phyloP scores from a whole-genome alignment of 2,329 filamentous ascomycete genomes.

The Pyrenochaeta sp. region DNA sequence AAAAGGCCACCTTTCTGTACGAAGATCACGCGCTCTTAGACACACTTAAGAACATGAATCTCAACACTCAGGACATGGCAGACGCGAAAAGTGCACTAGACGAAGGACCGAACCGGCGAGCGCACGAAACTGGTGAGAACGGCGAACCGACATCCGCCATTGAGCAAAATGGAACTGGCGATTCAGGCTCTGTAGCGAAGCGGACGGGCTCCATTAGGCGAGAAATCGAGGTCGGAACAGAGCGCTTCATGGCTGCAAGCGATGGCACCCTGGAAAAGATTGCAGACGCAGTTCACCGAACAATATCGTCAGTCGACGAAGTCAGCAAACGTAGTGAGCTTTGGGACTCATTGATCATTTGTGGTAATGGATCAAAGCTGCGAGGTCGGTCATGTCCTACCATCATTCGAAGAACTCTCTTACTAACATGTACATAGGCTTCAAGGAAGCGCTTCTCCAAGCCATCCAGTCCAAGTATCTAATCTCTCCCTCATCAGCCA shows the following conservation, averaged over 20 bases:
- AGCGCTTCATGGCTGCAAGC: constrained; percentile 72
- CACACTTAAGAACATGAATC: constrained; percentile 61
- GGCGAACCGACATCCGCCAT: constrained; percentile 32
- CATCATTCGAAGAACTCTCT: not conserved
- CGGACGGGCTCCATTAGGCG: constrained; percentile 51
- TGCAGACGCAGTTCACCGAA: constrained; percentile 81
- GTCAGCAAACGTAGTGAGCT: constrained; percentile 83
- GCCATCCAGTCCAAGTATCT: constrained; percentile 84
- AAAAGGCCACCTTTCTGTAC: constrained; percentile 75
- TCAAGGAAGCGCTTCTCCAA: constrained; percentile 86
- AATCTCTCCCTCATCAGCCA: constrained; percentile 89
- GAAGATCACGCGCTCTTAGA: constrained; percentile 70
- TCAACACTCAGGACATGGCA: constrained; percentile 56
- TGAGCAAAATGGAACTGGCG: constrained; percentile 14
- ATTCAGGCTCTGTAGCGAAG: constrained; percentile 21
- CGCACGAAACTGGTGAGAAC: constrained; percentile 44
- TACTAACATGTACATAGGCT: constrained; percentile 63
- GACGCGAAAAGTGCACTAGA: constrained; percentile 63
- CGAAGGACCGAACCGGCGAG: constrained; percentile 53
- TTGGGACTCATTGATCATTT: constrained; percentile 92
- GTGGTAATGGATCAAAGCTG: constrained; percentile 82
- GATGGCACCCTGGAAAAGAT: constrained; percentile 83
- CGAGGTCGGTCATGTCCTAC: constrained; percentile 57
- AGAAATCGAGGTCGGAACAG: constrained; percentile 80
- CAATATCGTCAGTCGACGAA: constrained; percentile 83